These are phyloP conservation scores for Astrephomene gubernaculifera DNA, from an alignment of 139 green algal genomes.

Conservation along the genomic window DNA sequence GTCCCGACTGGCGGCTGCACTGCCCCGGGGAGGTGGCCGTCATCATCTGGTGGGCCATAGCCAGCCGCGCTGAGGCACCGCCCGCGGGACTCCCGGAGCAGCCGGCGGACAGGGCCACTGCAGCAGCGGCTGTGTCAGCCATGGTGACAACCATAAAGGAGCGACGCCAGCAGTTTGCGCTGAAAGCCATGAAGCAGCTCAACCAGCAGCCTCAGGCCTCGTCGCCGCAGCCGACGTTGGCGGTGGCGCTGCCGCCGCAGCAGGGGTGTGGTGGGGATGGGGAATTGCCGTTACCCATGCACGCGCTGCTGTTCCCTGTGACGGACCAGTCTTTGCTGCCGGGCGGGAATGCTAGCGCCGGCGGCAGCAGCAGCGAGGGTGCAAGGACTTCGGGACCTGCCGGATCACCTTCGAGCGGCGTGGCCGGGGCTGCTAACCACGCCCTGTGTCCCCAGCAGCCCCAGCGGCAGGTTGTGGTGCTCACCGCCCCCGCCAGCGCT, in stretches of 20 bases:
- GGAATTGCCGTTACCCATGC: neutral
- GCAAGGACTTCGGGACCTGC: too few species aligned
- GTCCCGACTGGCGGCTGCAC: constrained; percentile 17
- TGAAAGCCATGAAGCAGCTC: neutral
- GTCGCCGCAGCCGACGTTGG: neutral
- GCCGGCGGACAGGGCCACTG: neutral
- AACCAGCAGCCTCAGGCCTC: neutral
- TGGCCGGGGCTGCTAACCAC: too few species aligned
- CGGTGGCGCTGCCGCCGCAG: neutral
- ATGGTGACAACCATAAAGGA: too few species aligned
- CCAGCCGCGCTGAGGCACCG: neutral
- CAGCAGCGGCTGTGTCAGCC: too few species aligned
- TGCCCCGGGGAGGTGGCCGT: constrained; percentile 35
- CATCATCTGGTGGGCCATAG: constrained; percentile 30
- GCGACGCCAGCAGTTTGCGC: too few species aligned
- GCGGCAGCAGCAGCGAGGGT: too few species aligned
- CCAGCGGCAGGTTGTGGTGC: neutral
- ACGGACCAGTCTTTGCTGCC: neutral
- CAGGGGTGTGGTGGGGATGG: neutral
- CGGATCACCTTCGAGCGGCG: too few species aligned
- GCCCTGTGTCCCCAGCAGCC: too few species aligned
- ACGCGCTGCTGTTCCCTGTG: constrained; percentile 1
- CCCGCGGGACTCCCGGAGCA: neutral
- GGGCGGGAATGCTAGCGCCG: too few species aligned
- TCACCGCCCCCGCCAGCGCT: neutral